Conservation (phyloP, 1,139 yeast genomes). For the Pichia cactophila region DNA sequence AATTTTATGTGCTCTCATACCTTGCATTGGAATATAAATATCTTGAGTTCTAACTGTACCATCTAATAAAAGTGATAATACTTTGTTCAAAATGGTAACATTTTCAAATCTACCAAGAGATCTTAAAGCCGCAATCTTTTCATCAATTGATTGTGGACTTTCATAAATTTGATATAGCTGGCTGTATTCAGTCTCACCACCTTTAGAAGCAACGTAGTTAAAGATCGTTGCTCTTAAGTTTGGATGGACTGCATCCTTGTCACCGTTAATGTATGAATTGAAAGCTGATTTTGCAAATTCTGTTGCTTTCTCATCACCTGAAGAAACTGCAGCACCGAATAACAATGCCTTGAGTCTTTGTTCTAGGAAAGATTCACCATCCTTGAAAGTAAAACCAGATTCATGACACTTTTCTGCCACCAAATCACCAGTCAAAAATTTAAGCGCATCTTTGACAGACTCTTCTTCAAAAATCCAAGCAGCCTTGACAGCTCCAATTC, state of each 20-base stretch:
- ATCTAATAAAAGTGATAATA: conserved; percentile 54
- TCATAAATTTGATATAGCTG: conserved; percentile 56
- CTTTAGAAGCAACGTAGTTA: conserved; percentile 57
- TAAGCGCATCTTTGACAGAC: conserved; percentile 47
- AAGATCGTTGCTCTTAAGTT: conserved; percentile 71
- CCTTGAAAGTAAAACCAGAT: conserved; percentile 64
- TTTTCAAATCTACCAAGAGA: conserved; percentile 67
- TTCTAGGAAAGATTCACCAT: conserved; percentile 57
- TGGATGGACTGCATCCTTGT: conserved; percentile 68
- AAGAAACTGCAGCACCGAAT: conserved; percentile 59
- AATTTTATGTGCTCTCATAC: conserved; percentile 51
- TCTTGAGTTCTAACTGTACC: conserved; percentile 77
- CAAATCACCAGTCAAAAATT: conserved; percentile 51
- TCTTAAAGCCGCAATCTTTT: conserved; percentile 68
- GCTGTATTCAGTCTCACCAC: conserved; percentile 52
- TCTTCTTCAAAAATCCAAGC: conserved; percentile 70
- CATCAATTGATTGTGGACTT: conserved; percentile 62
- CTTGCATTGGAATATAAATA: conserved; percentile 68
- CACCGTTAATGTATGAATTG: conserved; percentile 50
- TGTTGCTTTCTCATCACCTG: conserved; percentile 50
- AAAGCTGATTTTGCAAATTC: conserved; percentile 51
- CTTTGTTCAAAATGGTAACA: conserved; percentile 48
- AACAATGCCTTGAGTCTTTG: conserved; percentile 71
- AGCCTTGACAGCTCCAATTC: conserved; percentile 46
- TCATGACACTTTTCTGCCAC: conserved; percentile 50